Conservation (phyloP, 768 basidiomycete species). For the Ephemerocybe angulata region DNA sequence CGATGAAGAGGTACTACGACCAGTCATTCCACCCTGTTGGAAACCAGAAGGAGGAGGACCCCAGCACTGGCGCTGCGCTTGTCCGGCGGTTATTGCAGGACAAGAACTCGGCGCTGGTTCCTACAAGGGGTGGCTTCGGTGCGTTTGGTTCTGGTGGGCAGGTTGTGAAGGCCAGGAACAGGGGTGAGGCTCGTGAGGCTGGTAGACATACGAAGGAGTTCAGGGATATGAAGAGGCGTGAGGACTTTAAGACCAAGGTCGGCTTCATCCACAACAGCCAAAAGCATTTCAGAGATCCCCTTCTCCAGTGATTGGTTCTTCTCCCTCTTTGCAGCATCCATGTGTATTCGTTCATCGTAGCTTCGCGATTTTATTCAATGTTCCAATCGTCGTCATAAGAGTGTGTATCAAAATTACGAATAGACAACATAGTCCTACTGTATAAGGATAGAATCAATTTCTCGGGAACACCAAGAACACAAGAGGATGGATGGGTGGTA, state of each 20-base stretch:
- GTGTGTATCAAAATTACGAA: conserved; percentile 5
- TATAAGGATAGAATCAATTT: conserved; percentile 5
- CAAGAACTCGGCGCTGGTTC: conserved; percentile 82
- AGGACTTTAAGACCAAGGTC: conserved; percentile 83
- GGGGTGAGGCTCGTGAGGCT: conserved; percentile 93
- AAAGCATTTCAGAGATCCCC: conserved; percentile 82
- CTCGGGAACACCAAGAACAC: not conserved
- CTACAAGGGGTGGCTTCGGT: conserved; percentile 80
- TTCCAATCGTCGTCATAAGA: no score
- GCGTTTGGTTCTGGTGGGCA: conserved; percentile 79
- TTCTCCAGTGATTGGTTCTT: no score
- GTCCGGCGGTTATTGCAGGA: conserved; percentile 77
- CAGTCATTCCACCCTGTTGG: conserved; percentile 62
- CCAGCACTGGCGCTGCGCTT: conserved; percentile 69
- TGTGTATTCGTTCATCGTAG: no score
- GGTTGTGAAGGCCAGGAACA: conserved; percentile 86
- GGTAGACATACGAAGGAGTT: conserved; percentile 82
- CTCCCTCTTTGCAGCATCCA: no score
- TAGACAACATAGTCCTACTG: not conserved
- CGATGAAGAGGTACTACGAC: conserved; percentile 79
- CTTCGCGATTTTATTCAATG: no score
- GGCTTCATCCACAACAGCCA: conserved; percentile 80
- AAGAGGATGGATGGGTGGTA: not conserved
- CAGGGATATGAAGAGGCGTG: conserved; percentile 71
- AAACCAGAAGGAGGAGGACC: conserved; percentile 47